Conservation (phyloP, 352 stramenopile species). For the Phytophthora pinifolia region DNA sequence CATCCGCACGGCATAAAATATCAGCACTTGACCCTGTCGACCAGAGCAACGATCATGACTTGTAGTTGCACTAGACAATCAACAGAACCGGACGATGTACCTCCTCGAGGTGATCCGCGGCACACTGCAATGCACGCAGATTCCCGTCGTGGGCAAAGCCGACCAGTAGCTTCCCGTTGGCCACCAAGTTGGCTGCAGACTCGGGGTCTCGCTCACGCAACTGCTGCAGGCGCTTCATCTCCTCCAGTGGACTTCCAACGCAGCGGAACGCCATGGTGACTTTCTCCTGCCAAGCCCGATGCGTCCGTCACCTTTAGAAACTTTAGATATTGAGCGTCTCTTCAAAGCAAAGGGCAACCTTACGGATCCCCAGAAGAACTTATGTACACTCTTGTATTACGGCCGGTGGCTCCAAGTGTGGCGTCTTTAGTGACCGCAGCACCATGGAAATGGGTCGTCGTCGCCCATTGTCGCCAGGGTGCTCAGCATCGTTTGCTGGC, state of each 20-base stretch:
- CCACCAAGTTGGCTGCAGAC: constrained; percentile 55
- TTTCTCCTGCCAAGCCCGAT: background rate
- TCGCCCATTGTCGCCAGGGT: too few relatives aligned
- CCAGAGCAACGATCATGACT: background rate
- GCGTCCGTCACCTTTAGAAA: too few relatives aligned
- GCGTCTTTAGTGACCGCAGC: too few relatives aligned
- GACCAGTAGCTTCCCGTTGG: constrained; percentile 67
- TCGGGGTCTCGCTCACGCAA: constrained; percentile 45
- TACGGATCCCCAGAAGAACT: too few relatives aligned
- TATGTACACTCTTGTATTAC: too few relatives aligned
- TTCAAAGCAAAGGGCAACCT: too few relatives aligned
- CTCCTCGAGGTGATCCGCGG: constrained; percentile 49
- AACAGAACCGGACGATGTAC: constrained; percentile 11
- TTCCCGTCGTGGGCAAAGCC: constrained; percentile 46
- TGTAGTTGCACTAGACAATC: background rate
- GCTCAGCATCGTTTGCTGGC: too few relatives aligned
- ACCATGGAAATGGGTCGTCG: too few relatives aligned
- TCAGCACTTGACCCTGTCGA: constrained; percentile 42
- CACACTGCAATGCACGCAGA: constrained; percentile 49
- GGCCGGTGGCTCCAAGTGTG: too few relatives aligned
- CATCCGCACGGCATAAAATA: constrained; percentile 70
- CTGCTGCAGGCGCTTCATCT: constrained; percentile 58
- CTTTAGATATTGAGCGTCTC: constrained; percentile 17
- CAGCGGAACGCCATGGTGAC: constrained; percentile 46
- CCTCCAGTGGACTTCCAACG: constrained; percentile 40